Evolutionary conservation across 306 rosid species (phyloP).

Genomic region (Canavalia gladiata): DNA sequence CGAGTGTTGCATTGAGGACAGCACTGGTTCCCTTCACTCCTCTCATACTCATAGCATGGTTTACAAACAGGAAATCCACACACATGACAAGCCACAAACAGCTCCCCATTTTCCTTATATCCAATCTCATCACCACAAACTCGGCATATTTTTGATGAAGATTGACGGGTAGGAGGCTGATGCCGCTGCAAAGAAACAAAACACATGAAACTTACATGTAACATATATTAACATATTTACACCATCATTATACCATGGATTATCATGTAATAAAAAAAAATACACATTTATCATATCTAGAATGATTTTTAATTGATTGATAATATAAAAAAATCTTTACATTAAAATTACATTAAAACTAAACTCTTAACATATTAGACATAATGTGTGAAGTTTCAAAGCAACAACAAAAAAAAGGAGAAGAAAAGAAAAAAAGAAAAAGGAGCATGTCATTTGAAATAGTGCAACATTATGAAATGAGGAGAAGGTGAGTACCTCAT

Average conservation of each 20-base stretch:
- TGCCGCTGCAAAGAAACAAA: slow-evolving; percentile 60
- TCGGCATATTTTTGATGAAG: slow-evolving; percentile 65
- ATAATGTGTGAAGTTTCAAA: neutral
- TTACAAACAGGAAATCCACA: slow-evolving; percentile 90
- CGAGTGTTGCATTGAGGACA: slow-evolving; percentile 96
- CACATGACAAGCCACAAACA: slow-evolving; percentile 85
- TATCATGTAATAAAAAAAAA: too few species aligned
- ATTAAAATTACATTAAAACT: too few species aligned
- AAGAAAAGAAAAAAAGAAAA: neutral
- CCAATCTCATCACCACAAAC: slow-evolving; percentile 95
- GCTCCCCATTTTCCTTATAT: slow-evolving; percentile 68
- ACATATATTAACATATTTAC: too few species aligned
- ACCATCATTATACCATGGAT: too few species aligned
- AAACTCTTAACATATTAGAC: too few species aligned
- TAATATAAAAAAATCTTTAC: too few species aligned
- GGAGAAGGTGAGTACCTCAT: slow-evolving; percentile 58
- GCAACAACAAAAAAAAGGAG: neutral
- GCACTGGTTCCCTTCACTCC: slow-evolving; percentile 88
- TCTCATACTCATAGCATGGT: slow-evolving; percentile 92
- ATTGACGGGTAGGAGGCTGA: slow-evolving; percentile 54
- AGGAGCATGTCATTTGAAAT: slow-evolving; percentile 20
- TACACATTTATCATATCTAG: too few species aligned
- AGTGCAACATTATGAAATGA: slow-evolving; percentile 18
- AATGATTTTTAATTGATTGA: too few species aligned
- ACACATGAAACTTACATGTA: neutral